These are phyloP conservation scores for Claviceps paspali DNA, from an alignment of 2,329 filamentous ascomycete species.

Conservation along the genomic window DNA sequence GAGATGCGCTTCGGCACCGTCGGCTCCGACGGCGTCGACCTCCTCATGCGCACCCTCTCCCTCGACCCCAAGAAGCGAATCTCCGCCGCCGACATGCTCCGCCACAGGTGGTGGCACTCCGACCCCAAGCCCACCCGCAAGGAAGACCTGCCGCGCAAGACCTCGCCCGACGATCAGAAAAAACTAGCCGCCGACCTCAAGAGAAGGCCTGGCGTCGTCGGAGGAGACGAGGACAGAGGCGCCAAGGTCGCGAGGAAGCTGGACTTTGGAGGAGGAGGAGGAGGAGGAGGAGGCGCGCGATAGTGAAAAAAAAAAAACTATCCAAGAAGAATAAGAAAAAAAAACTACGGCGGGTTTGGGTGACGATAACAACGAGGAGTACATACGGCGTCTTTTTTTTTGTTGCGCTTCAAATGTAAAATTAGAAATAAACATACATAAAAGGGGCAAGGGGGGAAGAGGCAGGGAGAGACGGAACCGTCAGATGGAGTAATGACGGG, in stretches of 20 bases:
- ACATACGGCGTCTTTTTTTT: too few relatives aligned
- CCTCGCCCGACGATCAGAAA: constrained; percentile 41
- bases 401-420: too few relatives aligned
- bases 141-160: constrained; percentile 64
- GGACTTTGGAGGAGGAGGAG: constrained; percentile 47
- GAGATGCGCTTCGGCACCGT: constrained; percentile 63
- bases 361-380: too few relatives aligned
- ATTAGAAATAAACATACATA: too few relatives aligned
- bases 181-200: constrained; percentile 74
- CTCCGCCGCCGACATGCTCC: constrained; percentile 60
- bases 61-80: constrained; percentile 79
- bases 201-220: constrained; percentile 44
- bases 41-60: constrained; percentile 70
- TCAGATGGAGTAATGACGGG: too few relatives aligned
- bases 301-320: too few relatives aligned
- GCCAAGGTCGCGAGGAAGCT: constrained; percentile 72
- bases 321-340: too few relatives aligned
- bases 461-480: too few relatives aligned
- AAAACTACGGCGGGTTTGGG: too few relatives aligned
- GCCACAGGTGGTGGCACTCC: constrained; percentile 73
- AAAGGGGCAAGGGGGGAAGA: too few relatives aligned
- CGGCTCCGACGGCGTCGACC: constrained; percentile 69
- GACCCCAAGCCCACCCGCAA: constrained; percentile 74
- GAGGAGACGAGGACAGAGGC: constrained; percentile 51
- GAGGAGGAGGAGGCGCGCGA: too few relatives aligned